Evolutionary conservation across 1,284 basidiomycete species (phyloP), one percentile per base, ranked within the genome.

Genomic region (Butyriboletus appendiculatus): DNA sequence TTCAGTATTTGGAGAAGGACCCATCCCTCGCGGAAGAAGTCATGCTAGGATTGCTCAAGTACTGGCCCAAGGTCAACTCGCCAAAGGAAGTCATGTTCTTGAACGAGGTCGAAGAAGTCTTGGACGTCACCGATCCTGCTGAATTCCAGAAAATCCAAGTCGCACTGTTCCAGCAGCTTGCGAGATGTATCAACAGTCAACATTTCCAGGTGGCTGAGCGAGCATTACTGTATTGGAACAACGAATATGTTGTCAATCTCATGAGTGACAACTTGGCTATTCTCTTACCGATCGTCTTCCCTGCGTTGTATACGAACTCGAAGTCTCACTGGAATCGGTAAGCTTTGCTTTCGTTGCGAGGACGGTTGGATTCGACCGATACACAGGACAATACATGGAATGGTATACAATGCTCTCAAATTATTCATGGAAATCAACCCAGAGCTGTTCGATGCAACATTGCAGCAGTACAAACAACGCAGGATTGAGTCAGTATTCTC

Each of bases 31-130:
- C 96, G 20, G 94, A 98, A 74, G 96, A 98, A 53, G 97, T 99
- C 35, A 89, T 99, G 71, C 77, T 96, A 52, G 97, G 97, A 18
- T 79, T 99, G 20, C 81, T 99, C 69, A 91, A 92, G 68, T 99
- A 86, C 76, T 99, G 97, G 97, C 97, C 97, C 42, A 99, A 99
- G 75, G 96, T 99, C 65, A 99, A 99, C 75, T 96, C 94, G 45
- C 96, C 95, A n/a, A 99, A 99, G 76, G 97, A 99, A 73, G 97
- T 99, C 75, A 99, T 99, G 97, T 99, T 94, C 79, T 80, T 99
- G 60, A 99, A 98, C 76, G 97, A 99, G 78, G 94, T 99, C 55
- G 97, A 99, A 74, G 97, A 99, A 77, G 94, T 99, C 18, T 77
- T 99, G 57, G 97, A 99, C 72, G 97, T 99, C 53, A 98, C 98